Conservation (phyloP, 345 rosid species). For the Melaleuca quinquenervia region DNA sequence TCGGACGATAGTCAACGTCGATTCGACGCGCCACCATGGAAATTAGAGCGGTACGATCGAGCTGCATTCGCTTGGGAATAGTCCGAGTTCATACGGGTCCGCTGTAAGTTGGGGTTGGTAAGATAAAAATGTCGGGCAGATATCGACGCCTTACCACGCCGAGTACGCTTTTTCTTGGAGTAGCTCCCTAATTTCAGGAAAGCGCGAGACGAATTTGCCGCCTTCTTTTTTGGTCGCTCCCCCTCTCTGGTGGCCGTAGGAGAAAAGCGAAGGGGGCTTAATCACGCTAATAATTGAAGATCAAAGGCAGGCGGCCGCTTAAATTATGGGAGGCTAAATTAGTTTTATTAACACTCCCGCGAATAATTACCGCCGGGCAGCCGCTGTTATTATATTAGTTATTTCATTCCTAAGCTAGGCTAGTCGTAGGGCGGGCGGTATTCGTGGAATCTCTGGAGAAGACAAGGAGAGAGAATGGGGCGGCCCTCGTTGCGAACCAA, state of each 20-base stretch:
- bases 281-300: background rate
- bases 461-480: background rate
- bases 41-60: fast-evolving
- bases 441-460: background rate
- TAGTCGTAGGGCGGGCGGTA: background rate
- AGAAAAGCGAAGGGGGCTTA: background rate
- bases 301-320: background rate
- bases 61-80: background rate
- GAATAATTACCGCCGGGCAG: background rate
- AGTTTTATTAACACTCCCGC: background rate
- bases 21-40: too few relatives aligned
- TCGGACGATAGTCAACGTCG: too few relatives aligned
- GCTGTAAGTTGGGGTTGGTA: too few relatives aligned
- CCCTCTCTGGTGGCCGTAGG: background rate
- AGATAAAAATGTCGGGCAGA: background rate
- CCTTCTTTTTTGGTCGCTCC: too few relatives aligned
- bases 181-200: background rate
- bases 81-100: background rate
- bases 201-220: background rate
- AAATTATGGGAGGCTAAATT: background rate
- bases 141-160: background rate
- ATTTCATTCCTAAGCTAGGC: background rate
- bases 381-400: background rate
- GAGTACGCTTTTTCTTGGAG: background rate
- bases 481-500: background rate